A percentile compares a stretch with the other conserved stretches of the same genome.
These are phyloP conservation scores for Xylariomycetidae sp. DNA, from an alignment of 2,329 filamentous ascomycete species.

Conservation along the genomic window DNA sequence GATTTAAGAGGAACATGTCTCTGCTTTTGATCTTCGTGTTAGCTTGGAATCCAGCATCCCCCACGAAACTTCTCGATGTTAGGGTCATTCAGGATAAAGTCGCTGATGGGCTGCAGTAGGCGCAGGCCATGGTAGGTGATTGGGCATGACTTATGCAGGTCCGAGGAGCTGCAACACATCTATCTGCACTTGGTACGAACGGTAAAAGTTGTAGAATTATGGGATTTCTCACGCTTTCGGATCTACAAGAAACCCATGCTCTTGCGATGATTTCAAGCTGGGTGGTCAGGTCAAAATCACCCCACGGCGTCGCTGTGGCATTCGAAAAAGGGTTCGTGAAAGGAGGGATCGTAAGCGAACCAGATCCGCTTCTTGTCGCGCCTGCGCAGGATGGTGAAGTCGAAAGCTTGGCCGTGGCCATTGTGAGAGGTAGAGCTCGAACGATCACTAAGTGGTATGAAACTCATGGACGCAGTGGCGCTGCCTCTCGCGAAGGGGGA, in stretches of 20 bases:
- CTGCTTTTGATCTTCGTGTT: constrained; percentile 9
- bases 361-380: constrained; percentile 36
- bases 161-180: too few relatives aligned
- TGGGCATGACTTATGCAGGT: too few relatives aligned
- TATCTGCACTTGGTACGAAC: background rate
- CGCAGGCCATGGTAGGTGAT: too few relatives aligned
- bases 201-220: background rate
- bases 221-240: constrained; percentile 25
- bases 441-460: constrained; percentile 33
- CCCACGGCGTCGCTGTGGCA: constrained; percentile 24
- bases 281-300: constrained; percentile 29
- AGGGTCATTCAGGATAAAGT: too few relatives aligned
- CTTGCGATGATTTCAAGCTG: constrained; percentile 34
- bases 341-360: constrained; percentile 28
- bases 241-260: constrained; percentile 31
- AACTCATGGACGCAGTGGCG: constrained; percentile 46
- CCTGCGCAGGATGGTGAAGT: constrained; percentile 35
- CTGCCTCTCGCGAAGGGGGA: constrained; percentile 17
- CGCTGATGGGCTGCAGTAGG: too few relatives aligned
- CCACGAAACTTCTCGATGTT: too few relatives aligned
- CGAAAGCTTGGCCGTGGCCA: constrained; percentile 48
- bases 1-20: too few relatives aligned
- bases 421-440: constrained; percentile 43
- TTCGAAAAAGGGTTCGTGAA: constrained; percentile 23
- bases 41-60: constrained; percentile 8